Evolutionary conservation across 2,329 filamentous ascomycete genomes (phyloP).

Genomic region (Aspergillus tamarii): DNA sequence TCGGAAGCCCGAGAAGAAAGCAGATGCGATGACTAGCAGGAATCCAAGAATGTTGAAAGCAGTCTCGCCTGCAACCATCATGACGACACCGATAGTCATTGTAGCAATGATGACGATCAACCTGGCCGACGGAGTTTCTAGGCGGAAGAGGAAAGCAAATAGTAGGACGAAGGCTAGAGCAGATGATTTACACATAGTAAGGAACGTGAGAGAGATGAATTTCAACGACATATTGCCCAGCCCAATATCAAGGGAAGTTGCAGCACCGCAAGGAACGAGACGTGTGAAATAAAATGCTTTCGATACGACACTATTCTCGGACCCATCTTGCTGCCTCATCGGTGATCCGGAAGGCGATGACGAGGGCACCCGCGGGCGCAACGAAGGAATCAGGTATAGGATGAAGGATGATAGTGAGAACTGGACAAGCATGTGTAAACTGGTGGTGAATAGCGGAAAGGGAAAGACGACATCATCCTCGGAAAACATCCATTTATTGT

Average conservation of each 20-base stretch:
- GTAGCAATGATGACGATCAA: slow-evolving; percentile 83
- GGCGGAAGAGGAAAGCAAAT: slow-evolving; percentile 91
- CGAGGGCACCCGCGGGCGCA: slow-evolving; percentile 65
- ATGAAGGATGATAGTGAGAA: slow-evolving; percentile 78
- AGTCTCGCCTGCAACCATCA: slow-evolving; percentile 97
- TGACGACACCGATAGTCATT: slow-evolving; percentile 91
- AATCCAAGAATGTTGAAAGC: slow-evolving; percentile 88
- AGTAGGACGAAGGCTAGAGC: slow-evolving; percentile 91
- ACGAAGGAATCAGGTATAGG: slow-evolving; percentile 77
- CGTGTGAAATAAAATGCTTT: slow-evolving; percentile 89
- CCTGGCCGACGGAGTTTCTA: slow-evolving; percentile 84
- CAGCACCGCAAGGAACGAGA: slow-evolving; percentile 86
- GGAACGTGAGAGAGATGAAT: slow-evolving; percentile 95
- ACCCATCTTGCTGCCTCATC: slow-evolving; percentile 50
- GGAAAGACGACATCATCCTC: slow-evolving; percentile 82
- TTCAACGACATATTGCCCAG: slow-evolving; percentile 94
- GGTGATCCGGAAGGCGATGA: slow-evolving; percentile 26
- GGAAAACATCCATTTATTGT: slow-evolving; percentile 99
- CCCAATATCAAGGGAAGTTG: slow-evolving; percentile 93
- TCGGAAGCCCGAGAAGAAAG: slow-evolving; percentile 94
- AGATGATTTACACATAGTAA: slow-evolving; percentile 99
- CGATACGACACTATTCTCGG: slow-evolving; percentile 68
- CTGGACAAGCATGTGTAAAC: slow-evolving; percentile 93
- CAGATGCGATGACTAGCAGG: slow-evolving; percentile 86
- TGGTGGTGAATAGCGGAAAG: slow-evolving; percentile 93